phyloP scores from a whole-genome alignment of 352 stramenopile species.

The Saprolegnia diclina region DNA sequence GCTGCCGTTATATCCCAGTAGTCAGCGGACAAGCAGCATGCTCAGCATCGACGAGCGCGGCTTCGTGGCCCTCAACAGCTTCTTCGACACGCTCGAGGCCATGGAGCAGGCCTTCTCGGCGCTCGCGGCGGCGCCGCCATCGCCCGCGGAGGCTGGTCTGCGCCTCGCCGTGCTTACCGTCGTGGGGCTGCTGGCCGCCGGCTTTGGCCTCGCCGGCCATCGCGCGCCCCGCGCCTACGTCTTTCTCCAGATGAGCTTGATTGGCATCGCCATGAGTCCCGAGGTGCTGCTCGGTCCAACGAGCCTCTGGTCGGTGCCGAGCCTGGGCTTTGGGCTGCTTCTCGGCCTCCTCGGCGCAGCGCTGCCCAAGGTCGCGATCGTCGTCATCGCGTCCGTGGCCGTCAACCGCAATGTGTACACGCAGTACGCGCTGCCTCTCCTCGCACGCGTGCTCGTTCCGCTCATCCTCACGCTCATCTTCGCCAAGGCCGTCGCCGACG shows the following conservation, averaged over 20 bases:
- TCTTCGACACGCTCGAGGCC: neutral
- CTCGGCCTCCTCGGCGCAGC: neutral
- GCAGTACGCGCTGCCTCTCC: neutral
- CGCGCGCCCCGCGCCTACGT: neutral
- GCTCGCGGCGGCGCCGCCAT: neutral
- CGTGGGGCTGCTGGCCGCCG: neutral
- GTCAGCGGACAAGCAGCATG: neutral
- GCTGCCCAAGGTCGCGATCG: neutral
- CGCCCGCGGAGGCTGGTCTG: too few relatives aligned
- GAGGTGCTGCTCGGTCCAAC: neutral
- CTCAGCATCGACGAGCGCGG: neutral
- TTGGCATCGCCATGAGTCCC: neutral
- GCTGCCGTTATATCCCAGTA: neutral
- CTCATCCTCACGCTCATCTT: neutral
- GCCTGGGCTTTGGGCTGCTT: neutral
- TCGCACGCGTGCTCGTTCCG: neutral
- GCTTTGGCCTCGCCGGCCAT: neutral
- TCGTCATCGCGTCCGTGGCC: neutral
- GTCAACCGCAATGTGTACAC: neutral
- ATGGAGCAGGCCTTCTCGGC: neutral
- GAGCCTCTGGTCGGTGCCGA: neutral
- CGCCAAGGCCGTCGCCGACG: neutral
- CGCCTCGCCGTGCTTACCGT: neutral
- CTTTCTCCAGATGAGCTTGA: neutral
- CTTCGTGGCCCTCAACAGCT: neutral